A percentile compares a stretch with the other conserved stretches of the same genome.
Conservation (phyloP, 73 alveolate species). For the Paramecium pentaurelia region DNA sequence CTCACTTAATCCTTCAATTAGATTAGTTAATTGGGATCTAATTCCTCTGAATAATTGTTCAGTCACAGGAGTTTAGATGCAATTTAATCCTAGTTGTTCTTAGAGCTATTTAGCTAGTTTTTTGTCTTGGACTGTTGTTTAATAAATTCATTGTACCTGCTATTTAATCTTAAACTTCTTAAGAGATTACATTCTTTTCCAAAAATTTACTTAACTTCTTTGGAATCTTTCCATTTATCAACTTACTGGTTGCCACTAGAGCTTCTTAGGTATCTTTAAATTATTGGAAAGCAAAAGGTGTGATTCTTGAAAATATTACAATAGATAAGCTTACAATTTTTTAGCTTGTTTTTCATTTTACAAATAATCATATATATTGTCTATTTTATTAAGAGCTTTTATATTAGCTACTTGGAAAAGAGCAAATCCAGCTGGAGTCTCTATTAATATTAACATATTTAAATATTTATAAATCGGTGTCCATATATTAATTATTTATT, state of each 20-base stretch:
- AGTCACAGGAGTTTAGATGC: conserved; percentile 80
- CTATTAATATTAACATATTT: conserved; percentile 21
- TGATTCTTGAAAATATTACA: background rate
- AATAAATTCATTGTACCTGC: conserved; percentile 44
- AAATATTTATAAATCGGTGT: background rate
- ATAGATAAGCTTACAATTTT: background rate
- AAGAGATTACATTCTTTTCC: conserved; percentile 84
- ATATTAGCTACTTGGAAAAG: background rate
- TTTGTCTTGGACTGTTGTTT: conserved; percentile 78
- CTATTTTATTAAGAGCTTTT: background rate
- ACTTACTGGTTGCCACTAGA: conserved; percentile 66
- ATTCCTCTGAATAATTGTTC: conserved; percentile 92
- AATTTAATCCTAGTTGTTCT: conserved; percentile 85
- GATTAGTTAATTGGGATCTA: conserved; percentile 84
- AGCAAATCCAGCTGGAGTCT: conserved; percentile 30
- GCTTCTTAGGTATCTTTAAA: conserved; percentile 60
- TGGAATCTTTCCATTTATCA: conserved; percentile 89
- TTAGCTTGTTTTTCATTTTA: conserved; percentile 1
- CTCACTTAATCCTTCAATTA: conserved; percentile 91
- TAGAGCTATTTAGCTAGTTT: conserved; percentile 84
- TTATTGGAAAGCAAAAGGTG: conserved; percentile 53
- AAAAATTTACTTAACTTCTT: conserved; percentile 91
- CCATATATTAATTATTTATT: background rate
- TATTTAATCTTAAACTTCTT: conserved; percentile 86
- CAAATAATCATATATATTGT: background rate